phyloP scores from a whole-genome alignment of 768 basidiomycete species.

The Mycena latifolia region DNA sequence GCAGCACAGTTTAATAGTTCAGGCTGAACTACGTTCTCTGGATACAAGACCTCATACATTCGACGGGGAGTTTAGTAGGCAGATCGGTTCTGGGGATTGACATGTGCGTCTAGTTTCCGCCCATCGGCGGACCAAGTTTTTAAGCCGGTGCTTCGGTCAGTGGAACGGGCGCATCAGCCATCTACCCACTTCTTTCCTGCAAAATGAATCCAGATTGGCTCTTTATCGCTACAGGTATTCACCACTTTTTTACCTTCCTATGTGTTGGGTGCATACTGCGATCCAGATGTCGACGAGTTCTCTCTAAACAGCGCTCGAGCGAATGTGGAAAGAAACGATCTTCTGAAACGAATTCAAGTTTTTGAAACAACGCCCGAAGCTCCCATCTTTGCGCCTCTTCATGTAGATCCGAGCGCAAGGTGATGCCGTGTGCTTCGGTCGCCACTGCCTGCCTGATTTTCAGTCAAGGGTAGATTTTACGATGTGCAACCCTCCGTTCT shows the following conservation, averaged over 20 bases:
- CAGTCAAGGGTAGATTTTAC: slow-evolving; percentile 74
- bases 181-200: slow-evolving; percentile 87
- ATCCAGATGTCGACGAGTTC: slow-evolving; percentile 76
- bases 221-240: slow-evolving; percentile 78
- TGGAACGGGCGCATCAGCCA: slow-evolving; percentile 92
- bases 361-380: slow-evolving; percentile 50
- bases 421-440: not conserved
- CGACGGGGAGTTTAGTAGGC: slow-evolving; percentile 37
- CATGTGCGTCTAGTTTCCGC: slow-evolving; percentile 67
- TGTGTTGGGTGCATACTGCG: slow-evolving; percentile 3
- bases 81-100: slow-evolving; percentile 68
- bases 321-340: slow-evolving; percentile 71
- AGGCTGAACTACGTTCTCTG: slow-evolving; percentile 92
- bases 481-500: slow-evolving; percentile 99
- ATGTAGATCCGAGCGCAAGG: slow-evolving; percentile 23
- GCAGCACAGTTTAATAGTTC: not conserved
- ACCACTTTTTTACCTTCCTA: not conserved
- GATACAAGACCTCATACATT: slow-evolving; percentile 77
- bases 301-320: slow-evolving; percentile 68
- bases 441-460: too few species aligned
- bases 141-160: slow-evolving; percentile 50
- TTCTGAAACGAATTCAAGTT: slow-evolving; percentile 65
- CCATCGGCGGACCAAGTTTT: not conserved
- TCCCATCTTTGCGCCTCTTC: slow-evolving; percentile 61
- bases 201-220: slow-evolving; percentile 63